Evolutionary conservation across 1,284 basidiomycete species (phyloP).

Genomic region (Cystobasidiaceae sp.): DNA sequence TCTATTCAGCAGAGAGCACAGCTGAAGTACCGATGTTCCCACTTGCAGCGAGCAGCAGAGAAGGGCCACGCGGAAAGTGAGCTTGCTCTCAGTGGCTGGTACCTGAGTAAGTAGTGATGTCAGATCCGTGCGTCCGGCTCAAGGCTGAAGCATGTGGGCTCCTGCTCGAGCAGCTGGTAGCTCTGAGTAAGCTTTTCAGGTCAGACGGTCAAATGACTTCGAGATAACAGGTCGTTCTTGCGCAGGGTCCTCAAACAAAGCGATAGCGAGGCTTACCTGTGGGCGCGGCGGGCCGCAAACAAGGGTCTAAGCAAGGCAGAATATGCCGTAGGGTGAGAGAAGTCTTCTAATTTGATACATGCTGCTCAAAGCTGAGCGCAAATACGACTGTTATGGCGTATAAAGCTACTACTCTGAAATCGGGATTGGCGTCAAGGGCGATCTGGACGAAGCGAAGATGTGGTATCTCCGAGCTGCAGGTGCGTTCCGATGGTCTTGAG

Average conservation of each 20-base stretch:
- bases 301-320: conserved; percentile 51
- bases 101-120: conserved; percentile 59
- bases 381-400: background rate
- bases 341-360: background rate
- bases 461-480: conserved; percentile 99
- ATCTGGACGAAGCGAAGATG: conserved; percentile 89
- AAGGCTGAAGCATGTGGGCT: background rate
- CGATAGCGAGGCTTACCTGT: conserved; percentile 86
- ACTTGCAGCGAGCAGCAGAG: conserved; percentile 69
- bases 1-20: background rate
- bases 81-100: conserved; percentile 95
- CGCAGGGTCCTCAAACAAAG: conserved; percentile 83
- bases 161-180: conserved; percentile 54
- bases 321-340: conserved; percentile 78
- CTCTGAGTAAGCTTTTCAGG: background rate
- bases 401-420: conserved; percentile 78
- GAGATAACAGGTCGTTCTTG: conserved; percentile 55
- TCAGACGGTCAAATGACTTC: background rate
- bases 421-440: conserved; percentile 94
- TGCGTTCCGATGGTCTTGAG: conserved; percentile 50
- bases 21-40: conserved; percentile 50
- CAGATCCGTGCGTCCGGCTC: background rate
- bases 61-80: conserved; percentile 92
- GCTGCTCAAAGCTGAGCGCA: too few relatives aligned
- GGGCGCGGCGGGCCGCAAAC: conserved; percentile 49